Percentiles rank a stretch among this genome's conserved stretches.
Conservation (phyloP, 2,329 filamentous ascomycete genomes). For the Hymenoscyphus fraxineus region DNA sequence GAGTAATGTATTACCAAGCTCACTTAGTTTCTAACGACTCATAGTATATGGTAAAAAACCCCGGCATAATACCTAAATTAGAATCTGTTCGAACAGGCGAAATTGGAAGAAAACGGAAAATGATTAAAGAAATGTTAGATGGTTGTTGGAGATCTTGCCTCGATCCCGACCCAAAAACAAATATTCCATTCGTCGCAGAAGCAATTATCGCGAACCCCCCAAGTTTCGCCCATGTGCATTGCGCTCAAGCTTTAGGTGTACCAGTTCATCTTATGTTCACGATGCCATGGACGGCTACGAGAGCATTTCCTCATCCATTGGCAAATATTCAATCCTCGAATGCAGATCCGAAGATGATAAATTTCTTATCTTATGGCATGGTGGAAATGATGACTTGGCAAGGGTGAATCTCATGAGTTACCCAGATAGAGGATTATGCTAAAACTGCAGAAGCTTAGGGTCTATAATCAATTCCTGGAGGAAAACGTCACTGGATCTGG, state of each 20-base stretch:
- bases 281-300: slow-evolving; percentile 46
- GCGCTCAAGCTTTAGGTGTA: slow-evolving; percentile 55
- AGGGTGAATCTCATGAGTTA: slow-evolving; percentile 33
- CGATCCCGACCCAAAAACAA: slow-evolving; percentile 42
- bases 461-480: slow-evolving; percentile 45
- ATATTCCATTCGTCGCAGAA: slow-evolving; percentile 29
- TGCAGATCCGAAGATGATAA: slow-evolving; percentile 36
- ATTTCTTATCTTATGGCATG: slow-evolving; percentile 45
- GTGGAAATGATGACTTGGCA: slow-evolving; percentile 50
- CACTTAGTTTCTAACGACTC: neutral
- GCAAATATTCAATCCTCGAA: slow-evolving; percentile 42
- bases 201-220: slow-evolving; percentile 30
- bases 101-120: slow-evolving; percentile 65
- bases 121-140: slow-evolving; percentile 70
- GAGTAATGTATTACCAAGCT: neutral
- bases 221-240: slow-evolving; percentile 48
- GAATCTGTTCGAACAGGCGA: slow-evolving; percentile 71
- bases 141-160: slow-evolving; percentile 84
- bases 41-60: slow-evolving; percentile 79
- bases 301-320: slow-evolving; percentile 37
- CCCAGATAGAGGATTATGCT: neutral
- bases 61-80: slow-evolving; percentile 75
- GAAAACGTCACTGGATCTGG: slow-evolving; percentile 38
- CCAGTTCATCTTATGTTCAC: slow-evolving; percentile 68
- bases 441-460: slow-evolving; percentile 35